Conservation (phyloP, 1,284 basidiomycete species). For the Anthracocystis walkeri region DNA sequence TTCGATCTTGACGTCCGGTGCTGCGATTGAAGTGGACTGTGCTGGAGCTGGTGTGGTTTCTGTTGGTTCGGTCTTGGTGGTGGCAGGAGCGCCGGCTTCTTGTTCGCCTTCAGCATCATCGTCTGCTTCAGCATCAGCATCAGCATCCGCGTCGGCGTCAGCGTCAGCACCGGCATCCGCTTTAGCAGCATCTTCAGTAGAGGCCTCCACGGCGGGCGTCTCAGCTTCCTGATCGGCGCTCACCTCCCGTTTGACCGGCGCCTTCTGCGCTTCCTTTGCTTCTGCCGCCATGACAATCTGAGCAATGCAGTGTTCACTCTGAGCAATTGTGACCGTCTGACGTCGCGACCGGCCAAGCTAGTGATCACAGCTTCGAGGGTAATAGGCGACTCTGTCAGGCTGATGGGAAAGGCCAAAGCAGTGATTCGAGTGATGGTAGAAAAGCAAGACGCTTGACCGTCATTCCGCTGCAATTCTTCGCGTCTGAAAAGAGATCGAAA, state of each 20-base stretch:
- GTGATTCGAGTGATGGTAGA: constrained; percentile 7
- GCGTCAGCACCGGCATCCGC: constrained; percentile 31
- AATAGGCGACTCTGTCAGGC: background rate
- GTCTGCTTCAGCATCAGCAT: constrained; percentile 26
- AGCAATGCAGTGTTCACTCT: background rate
- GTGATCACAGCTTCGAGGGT: too few relatives aligned
- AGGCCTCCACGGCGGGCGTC: constrained; percentile 6
- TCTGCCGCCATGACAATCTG: constrained; percentile 22
- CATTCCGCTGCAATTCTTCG: background rate
- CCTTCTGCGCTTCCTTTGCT: constrained; percentile 22
- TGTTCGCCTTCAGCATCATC: constrained; percentile 3
- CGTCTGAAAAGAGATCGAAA: background rate
- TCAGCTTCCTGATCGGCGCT: constrained; percentile 10
- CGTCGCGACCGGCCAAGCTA: background rate
- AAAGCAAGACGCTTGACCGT: background rate
- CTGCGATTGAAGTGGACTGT: background rate
- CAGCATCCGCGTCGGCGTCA: constrained; percentile 21
- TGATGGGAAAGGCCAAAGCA: constrained; percentile 1
- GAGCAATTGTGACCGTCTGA: background rate
- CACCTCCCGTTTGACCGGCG: constrained; percentile 30
- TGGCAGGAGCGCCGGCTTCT: background rate
- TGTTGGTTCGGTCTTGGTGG: constrained; percentile 16
- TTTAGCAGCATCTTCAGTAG: constrained; percentile 6
- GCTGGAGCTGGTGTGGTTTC: background rate
- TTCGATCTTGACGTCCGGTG: constrained; percentile 3